Percentiles rank a stretch among this genome's conserved stretches.
Evolutionary conservation across 345 rosid genomes (phyloP).

Genomic region (Citrus sp.): DNA sequence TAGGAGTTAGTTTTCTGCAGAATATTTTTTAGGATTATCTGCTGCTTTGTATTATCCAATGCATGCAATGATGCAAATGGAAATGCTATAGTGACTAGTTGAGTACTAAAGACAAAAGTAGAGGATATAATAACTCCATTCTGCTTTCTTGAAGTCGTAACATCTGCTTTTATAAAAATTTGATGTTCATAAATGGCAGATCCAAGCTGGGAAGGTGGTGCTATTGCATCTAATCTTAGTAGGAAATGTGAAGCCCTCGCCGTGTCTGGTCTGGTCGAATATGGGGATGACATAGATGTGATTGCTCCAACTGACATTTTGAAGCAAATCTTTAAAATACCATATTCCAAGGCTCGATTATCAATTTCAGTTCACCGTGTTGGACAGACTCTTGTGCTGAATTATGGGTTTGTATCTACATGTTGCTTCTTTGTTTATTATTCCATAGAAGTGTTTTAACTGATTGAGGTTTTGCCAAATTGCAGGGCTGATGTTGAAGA

Average conservation of each 20-base stretch:
- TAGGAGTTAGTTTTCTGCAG: not conserved
- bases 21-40: not conserved
- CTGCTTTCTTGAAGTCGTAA: not conserved
- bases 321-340: slow-evolving; percentile 94
- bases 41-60: not conserved
- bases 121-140: not conserved
- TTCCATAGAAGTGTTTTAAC: slow-evolving; percentile 5
- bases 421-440: slow-evolving; percentile 6
- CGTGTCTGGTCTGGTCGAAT: slow-evolving; percentile 87
- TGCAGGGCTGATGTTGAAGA: slow-evolving; percentile 90
- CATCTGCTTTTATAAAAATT: slow-evolving; percentile 11
- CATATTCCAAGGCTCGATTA: slow-evolving; percentile 87
- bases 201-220: slow-evolving; percentile 62
- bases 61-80: not conserved
- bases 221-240: slow-evolving; percentile 54
- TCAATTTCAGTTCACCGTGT: slow-evolving; percentile 90
- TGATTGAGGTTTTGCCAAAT: slow-evolving; percentile 1
- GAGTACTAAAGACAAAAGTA: not conserved
- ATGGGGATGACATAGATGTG: slow-evolving; percentile 94
- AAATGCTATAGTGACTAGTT: not conserved
- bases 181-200: slow-evolving; percentile 41
- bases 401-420: slow-evolving; percentile 59
- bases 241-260: slow-evolving; percentile 93
- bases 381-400: slow-evolving; percentile 88
- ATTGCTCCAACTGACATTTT: slow-evolving; percentile 86